phyloP scores from a whole-genome alignment of 1,139 yeast genomes.

The Zygoascus meyerae region DNA sequence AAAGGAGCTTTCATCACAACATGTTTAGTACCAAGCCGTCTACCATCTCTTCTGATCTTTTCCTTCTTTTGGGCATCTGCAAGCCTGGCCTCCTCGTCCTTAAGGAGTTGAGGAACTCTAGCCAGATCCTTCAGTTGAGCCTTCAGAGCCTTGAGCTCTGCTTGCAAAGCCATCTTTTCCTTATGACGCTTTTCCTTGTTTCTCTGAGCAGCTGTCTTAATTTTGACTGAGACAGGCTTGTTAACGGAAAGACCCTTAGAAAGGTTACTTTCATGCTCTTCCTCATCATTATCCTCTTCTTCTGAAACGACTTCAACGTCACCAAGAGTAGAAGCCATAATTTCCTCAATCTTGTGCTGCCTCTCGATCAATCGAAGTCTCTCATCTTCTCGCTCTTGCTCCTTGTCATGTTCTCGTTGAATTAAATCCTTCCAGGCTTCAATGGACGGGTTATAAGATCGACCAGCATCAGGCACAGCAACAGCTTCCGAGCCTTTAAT shows the following conservation, averaged over 20 bases:
- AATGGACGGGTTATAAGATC: conserved; percentile 86
- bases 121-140: conserved; percentile 50
- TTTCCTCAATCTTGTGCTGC: conserved; percentile 54
- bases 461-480: conserved; percentile 73
- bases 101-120: conserved; percentile 31
- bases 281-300: conserved; percentile 31
- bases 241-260: conserved; percentile 54
- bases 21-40: conserved; percentile 40
- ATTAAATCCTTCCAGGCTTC: conserved; percentile 77
- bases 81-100: conserved; percentile 20
- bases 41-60: conserved; percentile 26
- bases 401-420: conserved; percentile 58
- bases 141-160: conserved; percentile 55
- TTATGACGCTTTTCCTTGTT: conserved; percentile 64
- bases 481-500: conserved; percentile 29
- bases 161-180: conserved; percentile 51
- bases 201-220: conserved; percentile 73
- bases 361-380: conserved; percentile 54
- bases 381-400: conserved; percentile 61
- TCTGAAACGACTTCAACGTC: conserved; percentile 42
- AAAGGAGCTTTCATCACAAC: conserved; percentile 56
- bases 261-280: conserved; percentile 17
- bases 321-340: conserved; percentile 50
- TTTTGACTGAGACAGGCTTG: conserved; percentile 60
- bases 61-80: conserved; percentile 16